phyloP scores from a whole-genome alignment of 2,329 filamentous ascomycete species.

The Fusarium avenaceum region DNA sequence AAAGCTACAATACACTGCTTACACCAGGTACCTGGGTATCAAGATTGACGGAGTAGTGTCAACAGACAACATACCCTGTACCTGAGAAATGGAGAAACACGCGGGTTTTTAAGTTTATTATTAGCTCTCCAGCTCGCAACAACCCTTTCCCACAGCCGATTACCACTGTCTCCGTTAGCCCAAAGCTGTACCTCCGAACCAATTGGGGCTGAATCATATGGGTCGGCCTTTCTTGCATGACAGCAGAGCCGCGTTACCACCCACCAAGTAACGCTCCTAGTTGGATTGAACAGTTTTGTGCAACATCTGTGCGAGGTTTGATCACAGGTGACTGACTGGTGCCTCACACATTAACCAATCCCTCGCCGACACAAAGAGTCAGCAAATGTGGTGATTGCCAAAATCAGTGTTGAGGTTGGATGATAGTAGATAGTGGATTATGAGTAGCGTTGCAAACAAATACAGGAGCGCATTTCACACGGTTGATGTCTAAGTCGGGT shows the following conservation, averaged over 20 bases:
- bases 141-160: slow-evolving; percentile 34
- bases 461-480: not conserved
- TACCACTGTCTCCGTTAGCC: slow-evolving; percentile 9
- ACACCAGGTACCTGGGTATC: too few relatives aligned
- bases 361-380: slow-evolving; percentile 4
- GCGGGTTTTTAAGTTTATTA: slow-evolving; percentile 22
- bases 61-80: not conserved
- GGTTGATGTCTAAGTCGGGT: not conserved
- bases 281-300: slow-evolving; percentile 20
- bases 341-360: slow-evolving; percentile 24
- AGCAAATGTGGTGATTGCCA: not conserved
- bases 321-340: slow-evolving; percentile 38
- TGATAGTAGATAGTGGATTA: not conserved
- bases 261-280: slow-evolving; percentile 13
- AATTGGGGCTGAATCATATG: slow-evolving; percentile 12
- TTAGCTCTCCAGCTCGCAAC: slow-evolving; percentile 13
- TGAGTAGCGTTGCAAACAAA: not conserved
- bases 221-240: slow-evolving; percentile 24
- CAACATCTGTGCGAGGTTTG: slow-evolving; percentile 29
- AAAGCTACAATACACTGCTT: too few relatives aligned
- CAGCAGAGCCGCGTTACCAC: slow-evolving; percentile 35
- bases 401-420: slow-evolving; percentile 12
- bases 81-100: slow-evolving; percentile 17
- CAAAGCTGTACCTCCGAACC: slow-evolving; percentile 7
- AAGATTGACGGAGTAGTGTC: not conserved